A percentile compares a stretch with the other conserved stretches of the same genome.
These are phyloP conservation scores for Eutypella sp. DNA, from an alignment of 2,329 filamentous ascomycete genomes.

Conservation along the genomic window DNA sequence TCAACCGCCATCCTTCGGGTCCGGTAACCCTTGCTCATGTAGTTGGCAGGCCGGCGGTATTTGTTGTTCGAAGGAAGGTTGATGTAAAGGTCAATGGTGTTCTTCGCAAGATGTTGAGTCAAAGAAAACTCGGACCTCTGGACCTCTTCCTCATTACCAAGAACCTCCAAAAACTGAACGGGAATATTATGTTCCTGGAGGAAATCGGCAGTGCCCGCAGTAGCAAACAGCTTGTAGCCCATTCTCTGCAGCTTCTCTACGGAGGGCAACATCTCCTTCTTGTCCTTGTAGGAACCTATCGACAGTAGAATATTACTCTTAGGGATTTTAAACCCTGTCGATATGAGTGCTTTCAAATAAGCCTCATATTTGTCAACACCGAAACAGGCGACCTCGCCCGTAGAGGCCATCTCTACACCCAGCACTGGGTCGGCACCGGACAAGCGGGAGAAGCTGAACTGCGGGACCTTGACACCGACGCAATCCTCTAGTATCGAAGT, in stretches of 20 bases:
- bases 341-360: slow-evolving; percentile 92
- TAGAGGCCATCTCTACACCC: slow-evolving; percentile 98
- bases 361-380: slow-evolving; percentile 95
- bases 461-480: slow-evolving; percentile 95
- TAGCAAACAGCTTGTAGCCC: slow-evolving; percentile 94
- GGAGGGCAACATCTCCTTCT: slow-evolving; percentile 92
- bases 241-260: slow-evolving; percentile 84
- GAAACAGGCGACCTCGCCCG: slow-evolving; percentile 95
- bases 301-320: slow-evolving; percentile 94
- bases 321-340: slow-evolving; percentile 92
- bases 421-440: slow-evolving; percentile 94
- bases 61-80: slow-evolving; percentile 98
- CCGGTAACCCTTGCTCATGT: slow-evolving; percentile 96
- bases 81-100: slow-evolving; percentile 98
- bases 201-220: slow-evolving; percentile 94
- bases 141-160: slow-evolving; percentile 71
- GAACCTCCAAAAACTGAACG: slow-evolving; percentile 88
- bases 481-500: slow-evolving; percentile 72
- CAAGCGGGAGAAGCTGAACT: slow-evolving; percentile 97
- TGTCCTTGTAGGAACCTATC: slow-evolving; percentile 96
- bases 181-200: slow-evolving; percentile 86
- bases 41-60: slow-evolving; percentile 93
- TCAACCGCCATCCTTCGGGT: slow-evolving; percentile 97
- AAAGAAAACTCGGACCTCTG: slow-evolving; percentile 96
- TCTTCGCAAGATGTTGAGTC: slow-evolving; percentile 93